Evolutionary conservation across 169 alveolate genomes (phyloP), one percentile per base, ranked within the genome.

Genomic region (Plasmodium coatneyi): DNA sequence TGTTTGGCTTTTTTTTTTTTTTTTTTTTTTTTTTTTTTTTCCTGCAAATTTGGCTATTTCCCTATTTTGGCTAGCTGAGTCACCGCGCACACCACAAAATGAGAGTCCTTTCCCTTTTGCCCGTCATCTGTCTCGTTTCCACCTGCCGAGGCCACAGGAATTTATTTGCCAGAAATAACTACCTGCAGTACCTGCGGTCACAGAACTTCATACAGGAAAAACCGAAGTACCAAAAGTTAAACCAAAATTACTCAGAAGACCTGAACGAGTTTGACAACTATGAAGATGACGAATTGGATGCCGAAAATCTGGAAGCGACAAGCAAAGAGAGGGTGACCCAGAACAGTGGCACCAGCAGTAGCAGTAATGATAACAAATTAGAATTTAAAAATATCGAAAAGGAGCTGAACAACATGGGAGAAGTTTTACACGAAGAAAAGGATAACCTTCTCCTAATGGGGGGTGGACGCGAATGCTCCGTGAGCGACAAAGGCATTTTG

Each of bases 181-280:
- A 76, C 43, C 46, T 86, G 28, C 93, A 86, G 70, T 86, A 76
- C 72, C 34, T 86, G 71, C 78, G 93, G 30, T 74, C 93, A 14
- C 87, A 78, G 70, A 76, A 76, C 39, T 86, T 86, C 46, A 76
- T 86, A 76, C 87, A 86, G 43, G 81, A 86, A 39, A 74, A 79
- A 78, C 46, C 86, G 2, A 46, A 76, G 70, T 34, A 54, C 70
- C 43, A 32, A 71, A 86, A 78, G 19, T 22, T 56, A 49, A 86
- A 86, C 70, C 34, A 60, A 28, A 74, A 76, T 34, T 76, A 86
- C 46, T 86, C 93, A 5, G 93, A 86, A 46, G 93, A 86, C 70
- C 60, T 86, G 80, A 86, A 54, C 52, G 93, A 86, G 71, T 86
- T 86, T 76, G 93, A 86, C 46, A 80, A 76, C 36, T 79, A 86